A percentile compares a stretch with the other conserved stretches of the same genome.
These are phyloP conservation scores for Cenchrus purpureus DNA, from an alignment of 176 grass and related monocot species.

Conservation along the genomic window DNA sequence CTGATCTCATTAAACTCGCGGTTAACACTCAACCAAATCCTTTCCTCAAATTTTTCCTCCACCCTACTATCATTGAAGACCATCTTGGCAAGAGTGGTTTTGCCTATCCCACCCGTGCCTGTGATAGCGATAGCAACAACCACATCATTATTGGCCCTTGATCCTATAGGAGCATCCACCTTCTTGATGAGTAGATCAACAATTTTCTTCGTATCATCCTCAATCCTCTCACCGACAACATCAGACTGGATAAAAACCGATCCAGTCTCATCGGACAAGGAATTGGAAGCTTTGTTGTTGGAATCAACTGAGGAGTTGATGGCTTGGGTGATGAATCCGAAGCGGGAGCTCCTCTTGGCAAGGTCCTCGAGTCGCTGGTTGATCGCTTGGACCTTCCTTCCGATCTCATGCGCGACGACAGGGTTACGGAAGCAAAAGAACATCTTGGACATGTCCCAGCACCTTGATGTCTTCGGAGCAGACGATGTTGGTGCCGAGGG, in stretches of 20 bases:
- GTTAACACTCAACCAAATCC: constrained; percentile 13
- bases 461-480: not conserved
- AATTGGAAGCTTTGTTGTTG: too few relatives aligned
- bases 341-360: not conserved
- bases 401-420: not conserved
- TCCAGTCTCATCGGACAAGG: too few relatives aligned
- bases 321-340: too few relatives aligned
- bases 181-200: too few relatives aligned
- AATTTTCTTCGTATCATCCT: too few relatives aligned
- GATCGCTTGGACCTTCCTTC: constrained; percentile 20
- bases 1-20: not conserved
- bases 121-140: constrained; percentile 23
- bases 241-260: too few relatives aligned
- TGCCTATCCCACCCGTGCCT: constrained; percentile 39
- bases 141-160: not conserved
- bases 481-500: not conserved
- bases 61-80: not conserved
- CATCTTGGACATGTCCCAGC: not conserved
- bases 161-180: not conserved
- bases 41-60: not conserved
- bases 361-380: constrained; percentile 23
- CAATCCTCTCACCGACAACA: too few relatives aligned
- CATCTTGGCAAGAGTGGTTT: constrained; percentile 50
- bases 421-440: not conserved
- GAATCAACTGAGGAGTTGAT: too few relatives aligned